These are phyloP conservation scores for Phytophthora vignae DNA, from an alignment of 352 stramenopile species.

Conservation along the genomic window DNA sequence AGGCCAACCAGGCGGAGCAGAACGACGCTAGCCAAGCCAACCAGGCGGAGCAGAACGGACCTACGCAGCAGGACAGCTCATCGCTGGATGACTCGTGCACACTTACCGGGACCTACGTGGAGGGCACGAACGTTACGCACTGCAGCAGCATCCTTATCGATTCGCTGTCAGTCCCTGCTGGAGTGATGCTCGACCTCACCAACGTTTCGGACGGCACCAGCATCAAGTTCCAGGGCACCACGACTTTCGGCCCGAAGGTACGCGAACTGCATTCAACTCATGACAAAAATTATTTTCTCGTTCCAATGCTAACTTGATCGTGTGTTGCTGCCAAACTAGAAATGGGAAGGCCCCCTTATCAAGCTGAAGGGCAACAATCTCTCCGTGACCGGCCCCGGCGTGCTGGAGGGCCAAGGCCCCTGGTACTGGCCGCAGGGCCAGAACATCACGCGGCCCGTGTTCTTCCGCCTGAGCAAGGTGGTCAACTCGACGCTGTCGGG, in stretches of 20 bases:
- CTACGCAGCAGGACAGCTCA: conserved; percentile 1
- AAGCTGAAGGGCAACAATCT: conserved; percentile 28
- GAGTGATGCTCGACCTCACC: conserved; percentile 40
- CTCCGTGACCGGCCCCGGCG: conserved; percentile 25
- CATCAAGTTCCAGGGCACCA: conserved; percentile 44
- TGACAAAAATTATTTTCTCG: background rate
- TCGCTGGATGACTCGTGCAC: conserved; percentile 12
- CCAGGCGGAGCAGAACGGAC: background rate
- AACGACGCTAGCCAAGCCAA: background rate
- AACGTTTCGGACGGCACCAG: conserved; percentile 29
- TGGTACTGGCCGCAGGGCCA: conserved; percentile 41
- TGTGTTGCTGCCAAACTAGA: background rate
- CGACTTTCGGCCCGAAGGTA: conserved; percentile 39
- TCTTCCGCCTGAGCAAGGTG: conserved; percentile 28
- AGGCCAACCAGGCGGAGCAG: background rate
- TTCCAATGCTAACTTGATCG: background rate
- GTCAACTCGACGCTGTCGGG: conserved; percentile 29
- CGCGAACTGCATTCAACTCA: background rate
- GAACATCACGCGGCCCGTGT: conserved; percentile 30
- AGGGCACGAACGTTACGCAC: conserved; percentile 13
- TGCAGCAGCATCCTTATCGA: conserved; percentile 34
- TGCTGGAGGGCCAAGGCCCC: conserved; percentile 34
- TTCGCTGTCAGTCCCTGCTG: conserved; percentile 30
- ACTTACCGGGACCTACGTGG: conserved; percentile 34
- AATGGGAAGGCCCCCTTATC: conserved; percentile 36